Conservation (phyloP, 495 filamentous ascomycete genomes). For the Lasiosphaeria ovina region DNA sequence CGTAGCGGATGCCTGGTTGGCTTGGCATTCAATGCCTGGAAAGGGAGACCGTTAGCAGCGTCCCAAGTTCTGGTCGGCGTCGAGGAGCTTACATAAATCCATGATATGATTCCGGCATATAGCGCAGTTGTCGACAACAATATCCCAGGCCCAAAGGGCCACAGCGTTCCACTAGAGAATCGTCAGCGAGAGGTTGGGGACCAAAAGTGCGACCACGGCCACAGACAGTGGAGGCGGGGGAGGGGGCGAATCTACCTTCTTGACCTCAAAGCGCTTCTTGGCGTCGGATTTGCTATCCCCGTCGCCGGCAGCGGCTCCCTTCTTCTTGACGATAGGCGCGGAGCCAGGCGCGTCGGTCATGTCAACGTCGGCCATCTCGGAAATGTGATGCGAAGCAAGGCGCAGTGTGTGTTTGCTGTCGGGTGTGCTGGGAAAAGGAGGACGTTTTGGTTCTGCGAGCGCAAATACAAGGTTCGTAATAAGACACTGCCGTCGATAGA, state of each 20-base stretch:
- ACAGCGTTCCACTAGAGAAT: constrained; percentile 89
- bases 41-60: constrained; percentile 5
- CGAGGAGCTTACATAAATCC: constrained; percentile 75
- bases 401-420: constrained; percentile 5
- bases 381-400: constrained; percentile 3
- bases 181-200: constrained; percentile 11
- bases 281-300: constrained; percentile 60
- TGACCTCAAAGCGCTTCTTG: constrained; percentile 96
- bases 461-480: too few relatives aligned
- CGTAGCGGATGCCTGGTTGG: constrained; percentile 97
- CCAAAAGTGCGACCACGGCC: neutral
- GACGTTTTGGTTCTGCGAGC: too few relatives aligned
- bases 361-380: constrained; percentile 87
- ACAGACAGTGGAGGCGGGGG: neutral
- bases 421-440: neutral
- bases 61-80: neutral
- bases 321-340: constrained; percentile 56
- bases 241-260: constrained; percentile 66
- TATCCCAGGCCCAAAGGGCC: constrained; percentile 99
- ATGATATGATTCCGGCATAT: constrained; percentile 99
- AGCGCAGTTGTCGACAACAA: constrained; percentile 98
- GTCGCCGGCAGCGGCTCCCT: constrained; percentile 40
- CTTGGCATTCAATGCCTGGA: constrained; percentile 95
- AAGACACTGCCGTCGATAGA: too few relatives aligned
- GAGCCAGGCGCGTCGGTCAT: constrained; percentile 81